Evolutionary conservation across 257 asterid genomes (phyloP), one percentile per base, ranked within the genome.

Genomic region (Prunella vulgaris): DNA sequence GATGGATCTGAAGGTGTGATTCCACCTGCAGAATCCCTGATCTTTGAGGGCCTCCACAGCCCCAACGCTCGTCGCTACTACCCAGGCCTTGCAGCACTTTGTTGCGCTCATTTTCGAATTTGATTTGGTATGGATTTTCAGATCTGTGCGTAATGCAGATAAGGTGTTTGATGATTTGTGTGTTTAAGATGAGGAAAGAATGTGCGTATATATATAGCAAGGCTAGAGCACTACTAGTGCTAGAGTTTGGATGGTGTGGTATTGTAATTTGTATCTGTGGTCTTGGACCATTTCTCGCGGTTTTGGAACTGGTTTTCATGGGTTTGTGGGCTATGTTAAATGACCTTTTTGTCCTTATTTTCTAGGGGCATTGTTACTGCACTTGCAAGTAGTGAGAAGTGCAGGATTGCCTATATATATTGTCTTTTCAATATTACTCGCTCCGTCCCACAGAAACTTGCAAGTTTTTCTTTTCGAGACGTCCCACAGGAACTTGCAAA

Each of bases 21-120:
- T 70, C 75, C 75, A 70, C 18, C 69, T 17, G 75, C 75, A 70
- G 3, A 70, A 70, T 17, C 75, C 75, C 24, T 70, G 75, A 48
- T 70, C 75, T 6, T 70, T 70, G 7, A 60, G 60, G 3, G 75
- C 75, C 37, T 70, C 75, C 12, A 70, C 75, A 4, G 62, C 68
- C 17, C 75, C 75, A 1, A 70, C 3, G 75, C 62, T 70, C 15
- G 68, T 48, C 35, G 75, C 75, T 9, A 70, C 75, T 1, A 30
- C 30, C 69, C 69, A 46, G 53, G 53, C 53, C 53, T 46, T 46
- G 53, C 53, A 46, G 53, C 61, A 70, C 62, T 56, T 56, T 27
- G 35, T 70, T 2, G 32, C 28, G 2, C 72, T 66, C 71, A 66
- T 66, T 28, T 32, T 66, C 3, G 52, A 46, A 46, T 5, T 58